A percentile compares a stretch with the other conserved stretches of the same genome.
Evolutionary conservation across 352 stramenopile species (phyloP).

Genomic region (Phytophthora syringae): DNA sequence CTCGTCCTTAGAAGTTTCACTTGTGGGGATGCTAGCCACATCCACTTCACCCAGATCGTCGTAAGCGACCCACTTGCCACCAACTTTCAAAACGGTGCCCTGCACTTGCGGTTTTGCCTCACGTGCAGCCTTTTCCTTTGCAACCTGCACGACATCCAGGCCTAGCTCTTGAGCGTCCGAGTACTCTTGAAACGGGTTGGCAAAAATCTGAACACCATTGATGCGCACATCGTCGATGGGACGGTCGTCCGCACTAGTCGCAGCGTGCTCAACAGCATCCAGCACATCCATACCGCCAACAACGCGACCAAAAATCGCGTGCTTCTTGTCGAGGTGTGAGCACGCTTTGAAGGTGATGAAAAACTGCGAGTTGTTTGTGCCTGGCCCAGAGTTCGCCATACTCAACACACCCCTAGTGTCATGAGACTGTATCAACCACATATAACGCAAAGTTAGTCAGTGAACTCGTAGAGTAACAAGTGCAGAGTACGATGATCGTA

Average conservation of each 20-base stretch:
- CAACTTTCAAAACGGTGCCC: slow-evolving; percentile 83
- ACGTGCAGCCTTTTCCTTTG: slow-evolving; percentile 56
- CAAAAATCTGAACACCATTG: slow-evolving; percentile 77
- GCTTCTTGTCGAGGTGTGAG: slow-evolving; percentile 98
- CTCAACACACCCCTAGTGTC: slow-evolving; percentile 91
- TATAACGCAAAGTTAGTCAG: slow-evolving; percentile 5
- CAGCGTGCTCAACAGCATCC: slow-evolving; percentile 78
- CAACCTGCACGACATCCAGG: slow-evolving; percentile 59
- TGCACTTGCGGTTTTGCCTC: slow-evolving; percentile 58
- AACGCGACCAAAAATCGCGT: slow-evolving; percentile 96
- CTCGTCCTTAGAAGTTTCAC: slow-evolving; percentile 49
- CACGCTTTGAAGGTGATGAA: slow-evolving; percentile 98
- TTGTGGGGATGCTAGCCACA: slow-evolving; percentile 53
- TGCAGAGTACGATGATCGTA: slow-evolving; percentile 23
- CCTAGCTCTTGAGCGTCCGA: slow-evolving; percentile 65
- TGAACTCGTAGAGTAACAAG: neutral
- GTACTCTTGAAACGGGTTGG: slow-evolving; percentile 91
- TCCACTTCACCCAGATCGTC: slow-evolving; percentile 68
- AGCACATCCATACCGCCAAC: slow-evolving; percentile 92
- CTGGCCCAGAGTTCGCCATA: slow-evolving; percentile 97
- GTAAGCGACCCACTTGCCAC: slow-evolving; percentile 81
- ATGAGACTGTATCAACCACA: slow-evolving; percentile 65
- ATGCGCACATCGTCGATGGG: slow-evolving; percentile 89
- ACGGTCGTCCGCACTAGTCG: slow-evolving; percentile 80
- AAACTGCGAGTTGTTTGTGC: slow-evolving; percentile 98